Evolutionary conservation across 257 asterid genomes (phyloP).

Genomic region (Oldenlandia corymbosa): DNA sequence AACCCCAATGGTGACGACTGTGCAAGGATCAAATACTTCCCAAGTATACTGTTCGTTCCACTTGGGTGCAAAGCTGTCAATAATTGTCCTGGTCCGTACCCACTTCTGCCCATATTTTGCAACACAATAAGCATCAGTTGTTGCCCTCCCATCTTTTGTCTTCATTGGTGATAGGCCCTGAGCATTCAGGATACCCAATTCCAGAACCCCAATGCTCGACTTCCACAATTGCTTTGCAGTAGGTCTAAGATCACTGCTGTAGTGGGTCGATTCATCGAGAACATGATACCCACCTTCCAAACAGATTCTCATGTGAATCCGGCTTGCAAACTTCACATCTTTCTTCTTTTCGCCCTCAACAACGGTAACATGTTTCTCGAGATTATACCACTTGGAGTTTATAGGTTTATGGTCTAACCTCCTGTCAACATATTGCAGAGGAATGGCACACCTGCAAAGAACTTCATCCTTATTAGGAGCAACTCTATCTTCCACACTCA

Average conservation of each 20-base stretch:
- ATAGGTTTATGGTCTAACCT: conserved; percentile 41
- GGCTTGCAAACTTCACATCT: conserved; percentile 42
- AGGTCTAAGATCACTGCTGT: conserved; percentile 50
- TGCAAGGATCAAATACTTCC: conserved; percentile 51
- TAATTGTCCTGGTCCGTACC: conserved; percentile 47
- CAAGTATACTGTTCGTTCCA: conserved; percentile 55
- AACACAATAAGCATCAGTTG: conserved; percentile 50
- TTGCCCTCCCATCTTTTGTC: conserved; percentile 35
- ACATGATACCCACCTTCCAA: conserved; percentile 53
- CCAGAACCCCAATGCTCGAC: conserved; percentile 43
- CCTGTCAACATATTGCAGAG: conserved; percentile 29
- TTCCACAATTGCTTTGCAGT: conserved; percentile 48
- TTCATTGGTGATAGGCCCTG: conserved; percentile 45
- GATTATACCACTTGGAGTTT: conserved; percentile 39
- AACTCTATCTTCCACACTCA: conserved; percentile 46
- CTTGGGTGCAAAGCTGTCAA: conserved; percentile 41
- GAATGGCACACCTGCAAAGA: conserved; percentile 40
- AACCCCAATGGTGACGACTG: conserved; percentile 46
- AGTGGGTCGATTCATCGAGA: conserved; percentile 46
- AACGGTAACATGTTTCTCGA: conserved; percentile 37
- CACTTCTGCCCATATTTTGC: conserved; percentile 51
- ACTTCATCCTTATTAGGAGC: conserved; percentile 42
- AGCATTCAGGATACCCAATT: conserved; percentile 41
- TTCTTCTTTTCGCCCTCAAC: conserved; percentile 44
- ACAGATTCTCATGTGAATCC: conserved; percentile 43